Conservation (phyloP, 176 grass and related monocot species). For the Elymus sibiricus region DNA sequence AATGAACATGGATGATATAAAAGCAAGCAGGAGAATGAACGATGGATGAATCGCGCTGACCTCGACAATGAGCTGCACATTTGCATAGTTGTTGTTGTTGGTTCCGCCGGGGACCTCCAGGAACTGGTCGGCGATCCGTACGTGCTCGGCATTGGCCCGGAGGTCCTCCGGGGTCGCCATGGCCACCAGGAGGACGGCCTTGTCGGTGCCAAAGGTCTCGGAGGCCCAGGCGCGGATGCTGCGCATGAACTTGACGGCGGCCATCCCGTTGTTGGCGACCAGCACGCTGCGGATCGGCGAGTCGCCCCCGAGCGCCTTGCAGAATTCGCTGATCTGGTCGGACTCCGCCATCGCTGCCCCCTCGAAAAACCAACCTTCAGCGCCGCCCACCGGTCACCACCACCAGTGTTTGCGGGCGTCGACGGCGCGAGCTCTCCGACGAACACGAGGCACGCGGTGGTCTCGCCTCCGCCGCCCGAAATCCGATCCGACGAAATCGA, state of each 20-base stretch:
- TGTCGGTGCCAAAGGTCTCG: slow-evolving; percentile 86
- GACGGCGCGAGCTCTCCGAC: too few relatives aligned
- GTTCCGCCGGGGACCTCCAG: slow-evolving; percentile 93
- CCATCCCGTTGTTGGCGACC: slow-evolving; percentile 98
- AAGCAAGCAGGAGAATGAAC: neutral
- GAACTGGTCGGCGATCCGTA: slow-evolving; percentile 95
- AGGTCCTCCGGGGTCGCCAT: slow-evolving; percentile 97
- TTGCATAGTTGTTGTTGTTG: slow-evolving; percentile 97
- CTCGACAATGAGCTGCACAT: slow-evolving; percentile 98
- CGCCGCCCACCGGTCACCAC: neutral
- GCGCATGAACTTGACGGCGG: slow-evolving; percentile 92
- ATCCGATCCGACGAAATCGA: neutral
- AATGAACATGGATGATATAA: neutral
- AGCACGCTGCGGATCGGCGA: slow-evolving; percentile 84
- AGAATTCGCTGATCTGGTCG: slow-evolving; percentile 56
- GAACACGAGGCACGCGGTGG: too few relatives aligned
- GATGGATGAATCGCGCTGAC: slow-evolving; percentile 41
- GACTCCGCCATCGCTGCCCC: slow-evolving; percentile 34
- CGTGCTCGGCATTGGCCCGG: slow-evolving; percentile 92
- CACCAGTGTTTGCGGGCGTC: too few relatives aligned
- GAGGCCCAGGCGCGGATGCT: slow-evolving; percentile 84
- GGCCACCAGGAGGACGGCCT: slow-evolving; percentile 87
- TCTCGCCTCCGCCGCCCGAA: too few relatives aligned
- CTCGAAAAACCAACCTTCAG: slow-evolving; percentile 6
- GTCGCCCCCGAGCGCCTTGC: slow-evolving; percentile 63